Percentiles rank a stretch among this genome's conserved stretches.
Conservation (phyloP, 345 rosid genomes). For the Salix purpurea region DNA sequence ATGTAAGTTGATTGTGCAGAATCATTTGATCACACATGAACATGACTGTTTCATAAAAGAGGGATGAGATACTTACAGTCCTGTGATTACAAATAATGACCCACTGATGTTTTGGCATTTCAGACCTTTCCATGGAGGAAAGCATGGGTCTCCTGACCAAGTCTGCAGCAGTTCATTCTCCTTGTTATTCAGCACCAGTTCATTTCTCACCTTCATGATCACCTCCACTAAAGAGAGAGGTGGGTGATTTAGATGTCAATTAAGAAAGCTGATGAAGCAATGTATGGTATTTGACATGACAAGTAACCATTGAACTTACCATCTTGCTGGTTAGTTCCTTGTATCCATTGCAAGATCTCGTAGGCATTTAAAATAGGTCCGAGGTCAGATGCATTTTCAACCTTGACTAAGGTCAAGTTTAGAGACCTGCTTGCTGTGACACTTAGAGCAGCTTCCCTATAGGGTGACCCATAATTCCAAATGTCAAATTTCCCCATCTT, state of each 20-base stretch:
- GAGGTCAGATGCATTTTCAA: conserved; percentile 26
- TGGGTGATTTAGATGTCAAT: neutral
- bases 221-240: conserved; percentile 30
- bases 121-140: conserved; percentile 52
- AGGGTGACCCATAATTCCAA: conserved; percentile 33
- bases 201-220: conserved; percentile 30
- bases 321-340: conserved; percentile 35
- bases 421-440: conserved; percentile 41
- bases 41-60: neutral
- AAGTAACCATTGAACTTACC: conserved; percentile 24
- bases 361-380: conserved; percentile 67
- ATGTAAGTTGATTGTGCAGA: neutral
- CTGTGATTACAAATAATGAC: conserved; percentile 27
- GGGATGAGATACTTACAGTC: conserved; percentile 37
- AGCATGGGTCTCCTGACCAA: conserved; percentile 82
- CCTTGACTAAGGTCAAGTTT: conserved; percentile 52
- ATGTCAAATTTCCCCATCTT: conserved; percentile 34
- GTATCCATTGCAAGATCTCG: conserved; percentile 49
- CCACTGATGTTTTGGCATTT: conserved; percentile 32
- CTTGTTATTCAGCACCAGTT: conserved; percentile 29
- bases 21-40: neutral
- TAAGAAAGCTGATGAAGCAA: neutral
- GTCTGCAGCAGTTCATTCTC: conserved; percentile 22
- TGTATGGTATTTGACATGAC: neutral
- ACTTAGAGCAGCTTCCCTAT: conserved; percentile 28